These are phyloP conservation scores for Phtheirospermum japonicum DNA, from an alignment of 257 asterid genomes.

Conservation along the genomic window DNA sequence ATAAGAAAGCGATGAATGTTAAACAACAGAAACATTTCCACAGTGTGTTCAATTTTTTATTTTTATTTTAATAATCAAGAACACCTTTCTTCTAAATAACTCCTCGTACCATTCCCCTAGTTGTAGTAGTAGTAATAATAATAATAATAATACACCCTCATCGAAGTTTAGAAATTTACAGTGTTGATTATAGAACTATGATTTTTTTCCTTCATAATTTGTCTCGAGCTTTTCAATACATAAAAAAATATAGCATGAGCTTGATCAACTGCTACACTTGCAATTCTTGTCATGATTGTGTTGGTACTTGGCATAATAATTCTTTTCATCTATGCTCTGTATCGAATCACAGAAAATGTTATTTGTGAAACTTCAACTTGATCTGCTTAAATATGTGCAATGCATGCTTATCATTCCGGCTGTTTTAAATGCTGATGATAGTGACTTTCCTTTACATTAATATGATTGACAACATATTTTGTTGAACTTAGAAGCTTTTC, in stretches of 20 bases:
- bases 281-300: conserved; percentile 18
- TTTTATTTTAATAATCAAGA: neutral
- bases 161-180: neutral
- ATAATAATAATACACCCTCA: too few species aligned
- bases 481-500: conserved; percentile 1
- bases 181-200: neutral
- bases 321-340: neutral
- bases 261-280: neutral
- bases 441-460: neutral
- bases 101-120: too few species aligned
- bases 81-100: neutral
- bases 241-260: neutral
- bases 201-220: neutral
- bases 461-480: neutral
- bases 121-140: too few species aligned
- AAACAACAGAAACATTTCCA: too few species aligned
- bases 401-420: neutral
- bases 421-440: neutral
- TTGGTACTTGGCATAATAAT: neutral
- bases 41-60: conserved; percentile 10
- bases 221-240: neutral
- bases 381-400: conserved; percentile 11
- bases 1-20: too few species aligned
- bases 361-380: neutral
- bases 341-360: neutral